These are phyloP conservation scores for Eucalyptus regnans DNA, from an alignment of 345 rosid species.

Conservation along the genomic window DNA sequence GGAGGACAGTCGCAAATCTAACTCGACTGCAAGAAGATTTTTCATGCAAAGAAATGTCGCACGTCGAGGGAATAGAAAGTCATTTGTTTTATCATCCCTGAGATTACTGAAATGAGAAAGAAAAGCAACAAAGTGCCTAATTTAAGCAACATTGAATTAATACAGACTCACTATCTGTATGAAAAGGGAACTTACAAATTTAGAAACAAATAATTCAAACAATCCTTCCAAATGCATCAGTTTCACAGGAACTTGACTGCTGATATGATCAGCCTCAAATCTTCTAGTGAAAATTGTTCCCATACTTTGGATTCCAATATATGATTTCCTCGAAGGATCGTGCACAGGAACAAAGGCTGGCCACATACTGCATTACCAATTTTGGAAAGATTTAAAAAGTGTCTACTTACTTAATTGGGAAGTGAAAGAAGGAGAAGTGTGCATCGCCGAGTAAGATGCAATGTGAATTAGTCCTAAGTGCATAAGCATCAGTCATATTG, in stretches of 20 bases:
- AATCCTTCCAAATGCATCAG: slow-evolving; percentile 96
- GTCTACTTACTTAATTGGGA: background rate
- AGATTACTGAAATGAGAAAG: background rate
- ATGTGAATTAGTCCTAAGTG: background rate
- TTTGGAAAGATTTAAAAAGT: background rate
- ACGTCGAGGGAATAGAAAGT: background rate
- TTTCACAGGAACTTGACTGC: slow-evolving; percentile 92
- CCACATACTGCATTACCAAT: slow-evolving; percentile 58
- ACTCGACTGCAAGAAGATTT: background rate
- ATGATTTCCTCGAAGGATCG: slow-evolving; percentile 84
- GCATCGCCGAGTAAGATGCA: background rate
- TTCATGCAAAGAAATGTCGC: background rate
- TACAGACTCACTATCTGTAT: background rate
- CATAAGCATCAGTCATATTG: background rate
- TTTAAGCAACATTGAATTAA: background rate
- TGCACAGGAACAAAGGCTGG: slow-evolving; percentile 98
- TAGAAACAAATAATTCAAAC: slow-evolving; percentile 85
- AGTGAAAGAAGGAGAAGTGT: background rate
- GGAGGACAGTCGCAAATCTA: background rate
- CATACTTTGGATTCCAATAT: slow-evolving; percentile 88
- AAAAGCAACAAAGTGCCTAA: background rate
- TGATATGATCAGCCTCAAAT: slow-evolving; percentile 86
- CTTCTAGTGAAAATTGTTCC: slow-evolving; percentile 87
- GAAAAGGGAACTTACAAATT: slow-evolving; percentile 60
- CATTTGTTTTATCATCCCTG: background rate